These are phyloP conservation scores for Raphanus sativus DNA, from an alignment of 345 rosid species.

Conservation along the genomic window DNA sequence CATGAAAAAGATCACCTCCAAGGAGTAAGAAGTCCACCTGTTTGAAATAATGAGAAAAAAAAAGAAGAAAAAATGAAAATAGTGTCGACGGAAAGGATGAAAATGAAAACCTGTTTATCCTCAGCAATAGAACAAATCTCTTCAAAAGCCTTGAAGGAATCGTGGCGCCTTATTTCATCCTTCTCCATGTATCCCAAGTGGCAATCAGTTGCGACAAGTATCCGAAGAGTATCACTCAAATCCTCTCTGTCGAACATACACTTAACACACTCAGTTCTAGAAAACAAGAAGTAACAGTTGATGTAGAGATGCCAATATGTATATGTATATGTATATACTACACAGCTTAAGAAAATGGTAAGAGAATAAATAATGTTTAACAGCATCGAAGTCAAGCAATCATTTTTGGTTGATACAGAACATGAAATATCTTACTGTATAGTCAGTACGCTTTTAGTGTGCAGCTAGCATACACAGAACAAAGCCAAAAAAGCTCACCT, in stretches of 20 bases:
- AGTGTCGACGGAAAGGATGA: conserved; percentile 12
- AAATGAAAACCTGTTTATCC: conserved; percentile 60
- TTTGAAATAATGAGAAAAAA: conserved; percentile 5
- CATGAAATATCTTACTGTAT: background rate
- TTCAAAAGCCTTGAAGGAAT: conserved; percentile 92
- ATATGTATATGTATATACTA: too few species aligned
- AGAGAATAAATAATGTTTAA: background rate
- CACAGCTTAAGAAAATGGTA: too few species aligned
- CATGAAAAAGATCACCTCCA: conserved; percentile 98
- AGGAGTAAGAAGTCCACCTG: conserved; percentile 93
- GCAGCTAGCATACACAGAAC: background rate
- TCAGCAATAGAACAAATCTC: conserved; percentile 95
- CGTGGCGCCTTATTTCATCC: conserved; percentile 90
- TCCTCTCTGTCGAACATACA: conserved; percentile 58
- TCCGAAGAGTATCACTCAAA: conserved; percentile 54
- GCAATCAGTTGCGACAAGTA: conserved; percentile 94
- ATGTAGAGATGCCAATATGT: background rate
- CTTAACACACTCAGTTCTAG: background rate
- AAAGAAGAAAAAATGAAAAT: background rate
- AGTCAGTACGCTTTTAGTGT: too few species aligned
- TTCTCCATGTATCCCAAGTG: conserved; percentile 98
- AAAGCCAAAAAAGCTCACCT: conserved; percentile 29
- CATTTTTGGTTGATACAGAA: background rate
- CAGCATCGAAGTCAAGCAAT: background rate
- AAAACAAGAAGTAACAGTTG: conserved; percentile 3